phyloP scores from a whole-genome alignment of 2,329 filamentous ascomycete genomes.

The Chaetomium sp. region DNA sequence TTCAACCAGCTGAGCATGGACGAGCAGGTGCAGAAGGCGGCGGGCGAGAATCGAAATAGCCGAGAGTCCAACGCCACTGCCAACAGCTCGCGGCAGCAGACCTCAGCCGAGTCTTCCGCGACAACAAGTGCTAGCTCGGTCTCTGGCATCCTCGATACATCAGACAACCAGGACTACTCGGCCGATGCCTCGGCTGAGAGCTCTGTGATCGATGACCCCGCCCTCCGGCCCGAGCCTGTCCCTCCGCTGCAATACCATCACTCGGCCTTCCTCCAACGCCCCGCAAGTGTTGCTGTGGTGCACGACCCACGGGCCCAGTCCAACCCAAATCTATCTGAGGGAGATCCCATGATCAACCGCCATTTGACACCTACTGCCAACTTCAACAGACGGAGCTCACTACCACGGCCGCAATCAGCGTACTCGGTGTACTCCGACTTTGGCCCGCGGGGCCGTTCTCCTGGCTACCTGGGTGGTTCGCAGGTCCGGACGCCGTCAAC shows the following conservation, averaged over 20 bases:
- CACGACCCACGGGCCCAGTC: constrained; percentile 40
- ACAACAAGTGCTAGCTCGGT: constrained; percentile 52
- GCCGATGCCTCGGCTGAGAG: constrained; percentile 44
- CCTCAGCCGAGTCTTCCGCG: constrained; percentile 46
- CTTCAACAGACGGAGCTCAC: constrained; percentile 48
- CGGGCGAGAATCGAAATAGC: constrained; percentile 41
- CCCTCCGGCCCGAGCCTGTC: constrained; percentile 36
- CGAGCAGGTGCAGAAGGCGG: constrained; percentile 28
- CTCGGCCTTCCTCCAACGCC: constrained; percentile 38
- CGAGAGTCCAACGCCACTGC: constrained; percentile 47
- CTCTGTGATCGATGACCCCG: constrained; percentile 42
- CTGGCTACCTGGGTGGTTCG: constrained; percentile 37
- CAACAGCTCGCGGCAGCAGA: constrained; percentile 43
- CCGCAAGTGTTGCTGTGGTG: constrained; percentile 36
- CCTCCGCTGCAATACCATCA: constrained; percentile 59
- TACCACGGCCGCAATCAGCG: constrained; percentile 66
- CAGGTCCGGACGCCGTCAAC: constrained; percentile 43
- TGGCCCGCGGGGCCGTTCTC: constrained; percentile 56
- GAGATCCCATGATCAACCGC: constrained; percentile 47
- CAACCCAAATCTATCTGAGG: constrained; percentile 47
- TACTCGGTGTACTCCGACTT: constrained; percentile 71
- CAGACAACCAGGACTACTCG: constrained; percentile 35
- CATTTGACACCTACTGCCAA: constrained; percentile 56
- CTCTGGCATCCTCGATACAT: constrained; percentile 43
- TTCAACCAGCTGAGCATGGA: constrained; percentile 29